Evolutionary conservation across 2,329 filamentous ascomycete genomes (phyloP).

Genomic region (Aspergillus fumigatiaffinis): DNA sequence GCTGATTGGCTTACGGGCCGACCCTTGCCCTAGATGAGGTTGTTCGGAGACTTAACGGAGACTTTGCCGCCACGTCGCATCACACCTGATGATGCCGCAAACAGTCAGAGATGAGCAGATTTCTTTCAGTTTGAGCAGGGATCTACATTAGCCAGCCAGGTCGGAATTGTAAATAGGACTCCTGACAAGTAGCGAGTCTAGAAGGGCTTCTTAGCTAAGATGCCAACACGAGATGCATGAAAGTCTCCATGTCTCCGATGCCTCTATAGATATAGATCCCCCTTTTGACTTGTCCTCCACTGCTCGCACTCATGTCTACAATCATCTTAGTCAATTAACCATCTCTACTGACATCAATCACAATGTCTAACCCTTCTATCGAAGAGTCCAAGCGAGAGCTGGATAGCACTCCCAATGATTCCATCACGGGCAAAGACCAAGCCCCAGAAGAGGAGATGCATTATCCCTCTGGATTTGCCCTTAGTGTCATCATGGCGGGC

Average conservation of each 20-base stretch:
- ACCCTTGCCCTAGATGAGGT: not conserved
- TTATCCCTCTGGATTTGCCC: constrained; percentile 26
- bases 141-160: not conserved
- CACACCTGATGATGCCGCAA: not conserved
- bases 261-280: not conserved
- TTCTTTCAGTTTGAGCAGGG: not conserved
- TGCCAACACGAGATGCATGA: not conserved
- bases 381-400: not conserved
- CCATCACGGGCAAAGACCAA: not conserved
- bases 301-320: not conserved
- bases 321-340: not conserved
- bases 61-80: not conserved
- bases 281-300: not conserved
- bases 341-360: not conserved
- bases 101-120: not conserved
- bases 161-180: not conserved
- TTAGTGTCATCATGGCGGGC: constrained; percentile 41
- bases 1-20: not conserved
- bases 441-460: not conserved
- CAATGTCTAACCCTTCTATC: not conserved
- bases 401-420: not conserved
- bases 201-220: not conserved
- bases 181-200: not conserved
- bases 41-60: not conserved
- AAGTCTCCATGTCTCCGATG: not conserved